Base-by-base conservation (phyloP, 345 rosid genomes). In the Citrus australasica region DNA sequence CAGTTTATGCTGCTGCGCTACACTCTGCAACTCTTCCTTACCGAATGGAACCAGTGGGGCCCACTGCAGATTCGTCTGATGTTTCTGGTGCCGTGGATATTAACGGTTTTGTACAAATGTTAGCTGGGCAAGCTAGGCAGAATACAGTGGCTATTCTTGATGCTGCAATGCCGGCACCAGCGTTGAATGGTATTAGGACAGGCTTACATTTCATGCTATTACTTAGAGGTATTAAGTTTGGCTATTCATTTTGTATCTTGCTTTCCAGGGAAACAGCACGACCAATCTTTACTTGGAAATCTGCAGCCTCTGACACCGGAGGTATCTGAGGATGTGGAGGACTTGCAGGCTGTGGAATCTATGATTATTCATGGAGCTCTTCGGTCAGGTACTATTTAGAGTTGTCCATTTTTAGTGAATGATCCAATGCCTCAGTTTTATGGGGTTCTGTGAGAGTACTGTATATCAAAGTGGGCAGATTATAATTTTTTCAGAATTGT, bases 1-100 rank as follows among this genome's bases (percentile, higher is more conserved):
- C 97, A 73, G 86, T 94, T 61, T 96, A 91, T 51, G 98, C 98
- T 17, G 89, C 99, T 56, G 97, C 97, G 33, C 73, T 94, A 61
- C 93, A 96, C 88, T 89, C 97, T 46, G 75, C 84, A 42, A 88
- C 89, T 74, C 86, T 96, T 67, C 92, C 98, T 65, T 92, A 91
- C 84, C 73, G 90, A 58, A 90, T 90, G 95, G 92, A 85, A 67
- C 83, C 82, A 28, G 79, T 67, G 51, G 90, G 91, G 56, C 89
- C 89, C 17, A 69, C 86, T 67, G 79, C 80, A 24, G 87, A 88
- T 78, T 82, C 91, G 27, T 71, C 64, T 73, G 80, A 83, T 86
- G 76, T 77, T 56, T 90, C 88, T 8, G 97, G 90, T 65, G 82
- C 90, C 25, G 69, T 89, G 83, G 92, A 91, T 79, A 83, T 96